phyloP scores from a whole-genome alignment of 345 rosid genomes.

The Barbarea vulgaris region DNA sequence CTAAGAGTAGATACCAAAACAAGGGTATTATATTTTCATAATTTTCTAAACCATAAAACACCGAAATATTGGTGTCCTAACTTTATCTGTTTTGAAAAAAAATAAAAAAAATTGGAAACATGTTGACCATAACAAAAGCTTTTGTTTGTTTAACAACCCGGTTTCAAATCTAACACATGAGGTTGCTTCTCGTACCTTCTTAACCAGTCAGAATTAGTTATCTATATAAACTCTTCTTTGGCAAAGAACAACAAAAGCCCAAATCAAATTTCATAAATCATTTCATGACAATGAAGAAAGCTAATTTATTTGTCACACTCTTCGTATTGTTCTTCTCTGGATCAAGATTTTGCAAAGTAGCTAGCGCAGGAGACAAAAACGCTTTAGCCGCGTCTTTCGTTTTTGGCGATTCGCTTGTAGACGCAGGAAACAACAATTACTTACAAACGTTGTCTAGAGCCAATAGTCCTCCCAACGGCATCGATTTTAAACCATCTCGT shows the following conservation, averaged over 20 bases:
- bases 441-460: conserved; percentile 80
- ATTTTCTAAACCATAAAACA: conserved; percentile 32
- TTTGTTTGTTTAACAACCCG: conserved; percentile 42
- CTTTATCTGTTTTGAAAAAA: conserved; percentile 23
- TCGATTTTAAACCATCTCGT: conserved; percentile 69
- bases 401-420: conserved; percentile 88
- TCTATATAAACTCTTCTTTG: conserved; percentile 26
- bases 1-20: not conserved
- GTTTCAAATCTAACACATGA: conserved; percentile 27
- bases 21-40: conserved; percentile 15
- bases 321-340: conserved; percentile 18
- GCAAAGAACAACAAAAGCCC: not conserved
- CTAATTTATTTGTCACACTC: conserved; percentile 5
- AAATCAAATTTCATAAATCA: not conserved
- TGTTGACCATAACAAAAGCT: conserved; percentile 24
- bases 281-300: conserved; percentile 12
- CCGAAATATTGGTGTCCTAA: conserved; percentile 41
- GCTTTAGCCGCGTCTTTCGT: conserved; percentile 64
- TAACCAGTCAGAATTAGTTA: conserved; percentile 20
- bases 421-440: conserved; percentile 89
- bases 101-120: not conserved
- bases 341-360: not conserved
- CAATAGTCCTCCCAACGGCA: conserved; percentile 79
- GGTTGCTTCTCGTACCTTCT: conserved; percentile 39
- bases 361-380: conserved; percentile 32